Evolutionary conservation across 1,139 yeast genomes (phyloP).

Genomic region (Suhomyces coccinellae): DNA sequence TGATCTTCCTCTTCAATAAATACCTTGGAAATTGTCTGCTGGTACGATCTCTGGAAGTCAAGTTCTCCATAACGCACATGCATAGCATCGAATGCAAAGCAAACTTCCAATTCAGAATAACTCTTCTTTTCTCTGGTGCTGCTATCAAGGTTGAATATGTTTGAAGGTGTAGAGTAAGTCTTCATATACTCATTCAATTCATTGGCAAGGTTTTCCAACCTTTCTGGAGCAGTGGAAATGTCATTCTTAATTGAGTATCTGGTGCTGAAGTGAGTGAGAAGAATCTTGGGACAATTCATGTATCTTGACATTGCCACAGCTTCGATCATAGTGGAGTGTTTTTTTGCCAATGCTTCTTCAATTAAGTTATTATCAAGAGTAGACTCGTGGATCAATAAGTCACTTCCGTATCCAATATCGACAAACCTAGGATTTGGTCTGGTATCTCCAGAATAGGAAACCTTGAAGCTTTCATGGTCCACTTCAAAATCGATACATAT

Average conservation of each 20-base stretch:
- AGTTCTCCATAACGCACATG: conserved; percentile 28
- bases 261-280: conserved; percentile 91
- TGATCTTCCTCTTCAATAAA: conserved; percentile 20
- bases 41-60: conserved; percentile 21
- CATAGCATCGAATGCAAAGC: conserved; percentile 47
- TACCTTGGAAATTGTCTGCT: conserved; percentile 20
- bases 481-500: conserved; percentile 53
- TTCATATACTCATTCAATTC: conserved; percentile 29
- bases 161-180: conserved; percentile 22
- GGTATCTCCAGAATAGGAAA: conserved; percentile 94
- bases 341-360: conserved; percentile 80
- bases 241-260: conserved; percentile 74
- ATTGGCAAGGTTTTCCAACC: conserved; percentile 24
- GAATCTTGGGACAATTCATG: conserved; percentile 72
- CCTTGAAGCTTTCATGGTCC: conserved; percentile 46
- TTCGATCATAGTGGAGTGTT: conserved; percentile 89
- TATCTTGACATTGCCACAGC: conserved; percentile 68
- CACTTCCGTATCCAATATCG: conserved; percentile 66
- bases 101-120: conserved; percentile 35
- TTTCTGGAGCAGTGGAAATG: conserved; percentile 28
- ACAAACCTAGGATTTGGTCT: conserved; percentile 70
- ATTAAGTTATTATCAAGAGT: conserved; percentile 78
- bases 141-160: conserved; percentile 27
- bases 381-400: conserved; percentile 87
- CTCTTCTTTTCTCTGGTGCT: conserved; percentile 12